These are phyloP conservation scores for Saccharomycopsis capsularis DNA, from an alignment of 805 yeast genomes.

Conservation along the genomic window DNA sequence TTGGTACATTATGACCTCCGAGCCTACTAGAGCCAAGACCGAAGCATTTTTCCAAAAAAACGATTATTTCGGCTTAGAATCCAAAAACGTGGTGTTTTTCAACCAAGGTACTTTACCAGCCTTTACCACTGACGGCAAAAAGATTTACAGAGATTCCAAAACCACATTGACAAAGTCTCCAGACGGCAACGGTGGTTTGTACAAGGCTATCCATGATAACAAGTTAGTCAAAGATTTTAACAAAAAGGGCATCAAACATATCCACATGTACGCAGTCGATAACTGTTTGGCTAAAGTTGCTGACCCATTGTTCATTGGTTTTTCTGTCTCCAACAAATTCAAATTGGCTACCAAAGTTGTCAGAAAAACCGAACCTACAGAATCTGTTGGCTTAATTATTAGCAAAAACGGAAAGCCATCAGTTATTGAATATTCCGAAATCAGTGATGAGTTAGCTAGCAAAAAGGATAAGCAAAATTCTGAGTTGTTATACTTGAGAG, in stretches of 20 bases:
- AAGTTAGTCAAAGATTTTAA: conserved; percentile 63
- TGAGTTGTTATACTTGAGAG: conserved; percentile 67
- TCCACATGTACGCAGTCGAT: conserved; percentile 97
- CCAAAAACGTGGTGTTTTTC: conserved; percentile 64
- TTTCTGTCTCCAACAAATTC: conserved; percentile 58
- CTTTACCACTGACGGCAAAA: conserved; percentile 59
- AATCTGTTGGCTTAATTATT: conserved; percentile 89
- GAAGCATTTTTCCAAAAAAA: conserved; percentile 59
- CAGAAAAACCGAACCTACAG: conserved; percentile 80
- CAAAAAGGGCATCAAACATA: conserved; percentile 67
- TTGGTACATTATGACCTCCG: conserved; percentile 95
- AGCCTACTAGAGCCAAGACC: conserved; percentile 73
- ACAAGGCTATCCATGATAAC: conserved; percentile 67
- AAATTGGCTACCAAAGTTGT: conserved; percentile 91
- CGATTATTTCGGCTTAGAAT: conserved; percentile 62
- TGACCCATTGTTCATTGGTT: conserved; percentile 83
- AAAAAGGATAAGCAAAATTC: conserved; percentile 46
- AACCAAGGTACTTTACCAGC: conserved; percentile 97
- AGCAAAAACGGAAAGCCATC: conserved; percentile 54
- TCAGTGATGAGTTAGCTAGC: conserved; percentile 64
- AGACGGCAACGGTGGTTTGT: conserved; percentile 97
- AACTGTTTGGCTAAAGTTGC: conserved; percentile 87
- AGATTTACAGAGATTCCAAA: conserved; percentile 56
- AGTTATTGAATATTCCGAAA: conserved; percentile 93
- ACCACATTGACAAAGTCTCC: conserved; percentile 73